phyloP scores from a whole-genome alignment of 1,139 yeast species.

The Yamadazyma pseudoaaseri region DNA sequence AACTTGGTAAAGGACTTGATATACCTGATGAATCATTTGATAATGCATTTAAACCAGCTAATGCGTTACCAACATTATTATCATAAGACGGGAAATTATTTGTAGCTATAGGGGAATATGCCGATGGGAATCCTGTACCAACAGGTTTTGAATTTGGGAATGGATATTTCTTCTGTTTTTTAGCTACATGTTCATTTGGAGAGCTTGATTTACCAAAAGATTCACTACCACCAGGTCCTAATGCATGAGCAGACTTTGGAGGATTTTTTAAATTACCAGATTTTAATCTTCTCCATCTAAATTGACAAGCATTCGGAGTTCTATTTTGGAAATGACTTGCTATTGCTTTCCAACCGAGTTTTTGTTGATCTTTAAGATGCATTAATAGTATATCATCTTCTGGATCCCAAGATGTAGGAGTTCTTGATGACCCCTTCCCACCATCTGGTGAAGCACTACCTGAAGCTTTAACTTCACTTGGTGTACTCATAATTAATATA shows the following conservation, averaged over 20 bases:
- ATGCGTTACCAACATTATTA: slow-evolving; percentile 41
- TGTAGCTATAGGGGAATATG: slow-evolving; percentile 37
- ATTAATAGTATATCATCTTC: slow-evolving; percentile 66
- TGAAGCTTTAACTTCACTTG: slow-evolving; percentile 5
- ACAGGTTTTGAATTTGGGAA: slow-evolving; percentile 17
- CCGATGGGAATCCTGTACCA: slow-evolving; percentile 28
- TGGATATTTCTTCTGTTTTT: slow-evolving; percentile 24
- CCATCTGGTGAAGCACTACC: slow-evolving; percentile 13
- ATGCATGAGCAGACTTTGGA: slow-evolving; percentile 41
- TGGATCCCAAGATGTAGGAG: slow-evolving; percentile 77
- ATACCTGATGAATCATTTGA: slow-evolving; percentile 37
- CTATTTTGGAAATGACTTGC: slow-evolving; percentile 65
- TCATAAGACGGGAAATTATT: slow-evolving; percentile 46
- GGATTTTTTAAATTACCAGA: slow-evolving; percentile 61
- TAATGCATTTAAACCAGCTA: slow-evolving; percentile 48
- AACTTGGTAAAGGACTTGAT: slow-evolving; percentile 29
- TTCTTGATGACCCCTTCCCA: slow-evolving; percentile 25
- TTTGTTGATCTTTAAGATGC: slow-evolving; percentile 69
- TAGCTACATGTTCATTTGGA: slow-evolving; percentile 9
- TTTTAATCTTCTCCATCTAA: slow-evolving; percentile 73
- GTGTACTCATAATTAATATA: slow-evolving; percentile 6
- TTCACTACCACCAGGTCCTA: slow-evolving; percentile 13
- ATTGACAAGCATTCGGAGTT: slow-evolving; percentile 79
- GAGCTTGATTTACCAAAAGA: slow-evolving; percentile 8
- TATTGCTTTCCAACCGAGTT: slow-evolving; percentile 76